A percentile compares a stretch with the other conserved stretches of the same genome.
These are phyloP conservation scores for Tagetes erecta DNA, from an alignment of 129 eudicot genomes.

Conservation along the genomic window DNA sequence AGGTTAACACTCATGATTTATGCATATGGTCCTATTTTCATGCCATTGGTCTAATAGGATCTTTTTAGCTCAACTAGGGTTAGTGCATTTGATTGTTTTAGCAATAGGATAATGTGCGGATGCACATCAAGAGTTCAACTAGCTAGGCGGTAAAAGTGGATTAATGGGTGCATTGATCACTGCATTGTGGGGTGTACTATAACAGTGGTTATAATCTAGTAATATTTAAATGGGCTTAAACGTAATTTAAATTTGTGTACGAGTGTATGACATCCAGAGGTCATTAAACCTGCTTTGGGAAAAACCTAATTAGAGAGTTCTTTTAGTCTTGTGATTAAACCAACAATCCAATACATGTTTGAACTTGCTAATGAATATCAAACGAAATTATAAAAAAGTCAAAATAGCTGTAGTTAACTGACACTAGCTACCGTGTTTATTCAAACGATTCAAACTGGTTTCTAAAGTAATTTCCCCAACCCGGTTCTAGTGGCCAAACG, in stretches of 20 bases:
- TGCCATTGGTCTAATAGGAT: slow-evolving; percentile 17
- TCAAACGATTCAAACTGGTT: no score
- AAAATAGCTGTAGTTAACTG: no score
- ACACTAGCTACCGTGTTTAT: no score
- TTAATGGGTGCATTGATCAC: neutral
- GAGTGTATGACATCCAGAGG: no score
- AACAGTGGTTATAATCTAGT: neutral
- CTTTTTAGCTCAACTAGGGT: slow-evolving; percentile 22
- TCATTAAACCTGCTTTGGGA: no score
- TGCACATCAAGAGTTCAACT: neutral
- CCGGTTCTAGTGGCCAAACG: no score
- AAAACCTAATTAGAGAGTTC: no score
- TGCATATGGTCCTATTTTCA: neutral
- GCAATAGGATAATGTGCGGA: neutral
- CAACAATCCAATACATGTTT: no score
- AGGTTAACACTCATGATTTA: slow-evolving; percentile 24
- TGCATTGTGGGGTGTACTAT: neutral
- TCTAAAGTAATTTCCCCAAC: no score
- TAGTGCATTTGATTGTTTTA: slow-evolving; percentile 21
- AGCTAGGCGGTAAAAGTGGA: neutral
- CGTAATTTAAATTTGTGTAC: neutral
- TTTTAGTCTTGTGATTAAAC: no score
- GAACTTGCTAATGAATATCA: no score
- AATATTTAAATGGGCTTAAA: slow-evolving; percentile 6
- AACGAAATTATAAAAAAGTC: no score